Conservation (phyloP, 2,329 filamentous ascomycete species). For the Mollisia scopiformis region DNA sequence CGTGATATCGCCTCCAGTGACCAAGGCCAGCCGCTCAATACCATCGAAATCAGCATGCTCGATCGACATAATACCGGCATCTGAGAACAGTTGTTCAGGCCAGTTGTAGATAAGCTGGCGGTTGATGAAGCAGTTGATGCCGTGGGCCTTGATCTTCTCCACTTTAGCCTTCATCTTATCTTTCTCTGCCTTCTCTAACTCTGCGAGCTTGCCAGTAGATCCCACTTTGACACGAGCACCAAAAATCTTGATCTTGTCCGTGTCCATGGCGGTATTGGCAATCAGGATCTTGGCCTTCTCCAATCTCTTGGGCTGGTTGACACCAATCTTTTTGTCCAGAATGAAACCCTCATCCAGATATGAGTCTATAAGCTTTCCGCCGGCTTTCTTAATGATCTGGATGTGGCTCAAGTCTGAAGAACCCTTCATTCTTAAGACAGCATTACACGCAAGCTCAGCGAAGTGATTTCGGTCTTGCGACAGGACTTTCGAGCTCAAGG, state of each 20-base stretch:
- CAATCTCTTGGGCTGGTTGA: slow-evolving; percentile 95
- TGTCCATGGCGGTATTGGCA: slow-evolving; percentile 99
- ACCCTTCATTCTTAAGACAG: slow-evolving; percentile 85
- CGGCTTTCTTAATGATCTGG: slow-evolving; percentile 99
- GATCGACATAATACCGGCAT: slow-evolving; percentile 97
- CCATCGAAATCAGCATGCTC: slow-evolving; percentile 99
- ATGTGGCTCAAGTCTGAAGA: slow-evolving; percentile 96
- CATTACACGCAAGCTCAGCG: slow-evolving; percentile 84
- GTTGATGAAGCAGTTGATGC: slow-evolving; percentile 99
- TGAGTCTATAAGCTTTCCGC: slow-evolving; percentile 95
- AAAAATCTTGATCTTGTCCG: slow-evolving; percentile 99
- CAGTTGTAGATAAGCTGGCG: slow-evolving; percentile 99
- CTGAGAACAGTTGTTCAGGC: slow-evolving; percentile 98
- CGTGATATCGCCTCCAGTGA: slow-evolving; percentile 96
- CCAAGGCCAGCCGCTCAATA: slow-evolving; percentile 90
- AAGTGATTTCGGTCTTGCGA: slow-evolving; percentile 94
- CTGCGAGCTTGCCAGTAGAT: slow-evolving; percentile 95
- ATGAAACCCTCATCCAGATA: slow-evolving; percentile 99
- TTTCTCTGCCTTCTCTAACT: slow-evolving; percentile 95
- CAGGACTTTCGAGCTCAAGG: slow-evolving; percentile 95
- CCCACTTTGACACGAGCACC: slow-evolving; percentile 96
- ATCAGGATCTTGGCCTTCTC: slow-evolving; percentile 99
- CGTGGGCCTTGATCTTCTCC: slow-evolving; percentile 97
- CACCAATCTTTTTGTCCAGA: slow-evolving; percentile 97
- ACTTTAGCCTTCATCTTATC: slow-evolving; percentile 99